These are phyloP conservation scores for Echinosophora koreensis DNA, from an alignment of 306 rosid genomes.

Conservation along the genomic window DNA sequence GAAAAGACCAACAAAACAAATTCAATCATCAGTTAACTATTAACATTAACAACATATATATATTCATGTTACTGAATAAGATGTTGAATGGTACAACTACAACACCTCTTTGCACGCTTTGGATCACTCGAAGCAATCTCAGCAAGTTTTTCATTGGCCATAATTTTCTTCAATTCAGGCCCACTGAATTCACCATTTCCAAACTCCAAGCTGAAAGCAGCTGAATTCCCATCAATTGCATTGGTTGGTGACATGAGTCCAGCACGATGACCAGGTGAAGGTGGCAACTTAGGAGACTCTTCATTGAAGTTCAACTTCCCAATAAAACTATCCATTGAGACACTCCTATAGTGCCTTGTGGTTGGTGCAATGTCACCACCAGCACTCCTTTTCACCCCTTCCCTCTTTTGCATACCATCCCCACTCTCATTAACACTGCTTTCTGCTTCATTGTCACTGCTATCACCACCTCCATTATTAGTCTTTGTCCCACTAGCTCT, in stretches of 20 bases:
- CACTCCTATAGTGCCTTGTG: conserved; percentile 78
- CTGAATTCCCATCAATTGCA: conserved; percentile 64
- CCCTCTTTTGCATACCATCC: conserved; percentile 68
- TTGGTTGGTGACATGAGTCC: conserved; percentile 69
- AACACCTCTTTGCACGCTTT: conserved; percentile 92
- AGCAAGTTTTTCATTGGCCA: conserved; percentile 94
- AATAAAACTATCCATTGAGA: conserved; percentile 95
- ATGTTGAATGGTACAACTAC: conserved; percentile 9
- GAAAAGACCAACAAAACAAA: conserved; percentile 33
- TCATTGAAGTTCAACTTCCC: conserved; percentile 81
- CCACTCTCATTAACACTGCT: conserved; percentile 83
- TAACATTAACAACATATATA: neutral
- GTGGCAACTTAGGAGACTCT: conserved; percentile 72
- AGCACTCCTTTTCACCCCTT: conserved; percentile 79
- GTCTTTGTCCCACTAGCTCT: conserved; percentile 90
- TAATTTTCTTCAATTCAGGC: conserved; percentile 91
- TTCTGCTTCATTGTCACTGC: conserved; percentile 93
- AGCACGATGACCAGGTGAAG: conserved; percentile 64
- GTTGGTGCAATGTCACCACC: conserved; percentile 79
- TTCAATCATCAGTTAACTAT: conserved; percentile 12
- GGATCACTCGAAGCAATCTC: conserved; percentile 94
- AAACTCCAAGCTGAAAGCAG: conserved; percentile 89
- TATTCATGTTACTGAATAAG: neutral
- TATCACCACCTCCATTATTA: conserved; percentile 70
- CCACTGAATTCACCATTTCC: conserved; percentile 96